A percentile compares a stretch with the other conserved stretches of the same genome.
Evolutionary conservation across 306 rosid genomes (phyloP).

Genomic region (Acacia confusa): DNA sequence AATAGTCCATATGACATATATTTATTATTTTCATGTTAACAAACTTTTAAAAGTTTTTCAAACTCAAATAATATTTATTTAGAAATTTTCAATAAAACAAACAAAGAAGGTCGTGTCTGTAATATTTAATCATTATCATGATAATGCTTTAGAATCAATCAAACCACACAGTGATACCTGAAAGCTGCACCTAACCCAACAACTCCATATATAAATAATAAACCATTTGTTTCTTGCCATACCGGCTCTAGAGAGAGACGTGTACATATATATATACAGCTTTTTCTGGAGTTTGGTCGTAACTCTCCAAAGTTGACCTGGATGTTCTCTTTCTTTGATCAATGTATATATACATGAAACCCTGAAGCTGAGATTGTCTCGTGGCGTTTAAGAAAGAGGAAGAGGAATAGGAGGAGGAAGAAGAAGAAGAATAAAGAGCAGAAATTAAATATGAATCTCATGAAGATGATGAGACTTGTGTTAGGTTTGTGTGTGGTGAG

Average conservation of each 20-base stretch:
- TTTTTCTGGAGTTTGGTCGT: not conserved
- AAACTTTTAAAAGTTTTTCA: too few relatives aligned
- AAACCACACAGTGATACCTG: not conserved
- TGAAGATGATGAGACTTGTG: slow-evolving; percentile 26
- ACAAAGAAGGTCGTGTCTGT: not conserved
- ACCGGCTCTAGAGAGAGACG: not conserved
- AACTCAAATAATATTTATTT: too few relatives aligned
- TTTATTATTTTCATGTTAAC: too few relatives aligned
- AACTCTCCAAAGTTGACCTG: not conserved
- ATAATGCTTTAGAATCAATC: not conserved
- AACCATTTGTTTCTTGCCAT: not conserved
- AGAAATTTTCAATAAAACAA: too few relatives aligned
- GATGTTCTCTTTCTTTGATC: not conserved
- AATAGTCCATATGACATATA: too few relatives aligned
- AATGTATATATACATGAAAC: not conserved
- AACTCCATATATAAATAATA: not conserved
- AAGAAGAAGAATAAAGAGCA: not conserved
- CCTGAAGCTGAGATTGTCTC: not conserved
- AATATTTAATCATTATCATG: not conserved
- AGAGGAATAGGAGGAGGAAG: not conserved
- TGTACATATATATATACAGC: not conserved
- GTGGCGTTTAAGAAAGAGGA: not conserved
- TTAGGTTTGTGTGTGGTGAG: slow-evolving; percentile 35
- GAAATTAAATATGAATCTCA: slow-evolving; percentile 24
- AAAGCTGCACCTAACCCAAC: not conserved